Evolutionary conservation across 331 rosid species (phyloP), one percentile per base, ranked within the genome.

Genomic region (Malus hybrid): DNA sequence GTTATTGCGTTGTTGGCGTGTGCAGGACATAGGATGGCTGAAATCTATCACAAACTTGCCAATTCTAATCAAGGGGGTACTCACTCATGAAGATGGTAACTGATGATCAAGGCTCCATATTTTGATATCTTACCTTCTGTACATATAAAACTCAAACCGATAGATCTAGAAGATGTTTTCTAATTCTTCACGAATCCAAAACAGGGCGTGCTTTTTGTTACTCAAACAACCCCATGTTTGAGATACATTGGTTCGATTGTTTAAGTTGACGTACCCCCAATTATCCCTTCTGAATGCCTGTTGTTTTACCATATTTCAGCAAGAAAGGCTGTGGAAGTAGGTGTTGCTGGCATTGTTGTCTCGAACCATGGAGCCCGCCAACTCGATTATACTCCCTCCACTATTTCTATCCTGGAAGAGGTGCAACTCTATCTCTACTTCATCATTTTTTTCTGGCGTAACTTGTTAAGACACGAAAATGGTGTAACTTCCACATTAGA

Each of bases 311-410:
- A 48, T 46, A 52, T 60, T 75, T 65, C 90, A 89, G 91, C 91
- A 78, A 82, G 82, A 65, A 82, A 74, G 76, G 91, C 83, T 8
- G 82, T 77, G 73, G 91, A 87, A 77, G 81, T 65, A 39, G 92
- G 94, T 67, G 80, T 83, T 75, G 76, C 81, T 60, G 90, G 92
- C 69, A 84, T 90, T 73, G 70, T 90, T 10, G 90, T 87, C 78
- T 90, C 95, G 46, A 87, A 90, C 73, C 90, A 90, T 71, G 92
- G 90, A 75, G 89, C 81, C 6, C 88, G 88, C 56, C 92, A 90
- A 70, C 85, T 90, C 5, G 87, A 87, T 80, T 83, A 79, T 78
- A 44, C 88, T 73, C 90, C 90, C 7, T 73, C 95, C 73, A 78
- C 95, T 65, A 81, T 84, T 78, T 80, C 90, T 79, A 89, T 81